Conservation (phyloP, 1,284 basidiomycete genomes). For the Phellopilus nigrolimitatus region DNA sequence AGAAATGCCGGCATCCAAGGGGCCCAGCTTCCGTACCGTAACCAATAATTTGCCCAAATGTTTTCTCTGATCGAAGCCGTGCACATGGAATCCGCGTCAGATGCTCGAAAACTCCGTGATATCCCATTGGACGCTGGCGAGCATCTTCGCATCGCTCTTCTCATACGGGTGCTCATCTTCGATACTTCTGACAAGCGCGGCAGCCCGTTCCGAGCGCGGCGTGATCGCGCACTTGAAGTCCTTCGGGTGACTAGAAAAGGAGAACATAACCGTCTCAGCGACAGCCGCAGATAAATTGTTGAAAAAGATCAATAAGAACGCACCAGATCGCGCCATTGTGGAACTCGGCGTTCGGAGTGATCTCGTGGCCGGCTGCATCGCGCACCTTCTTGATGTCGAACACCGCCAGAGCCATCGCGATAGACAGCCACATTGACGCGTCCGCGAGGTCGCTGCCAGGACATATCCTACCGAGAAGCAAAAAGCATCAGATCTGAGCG, state of each 20-base stretch:
- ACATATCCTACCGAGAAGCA: too few species aligned
- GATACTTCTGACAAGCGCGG: slow-evolving; percentile 13
- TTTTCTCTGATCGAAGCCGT: too few species aligned
- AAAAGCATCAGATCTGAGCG: too few species aligned
- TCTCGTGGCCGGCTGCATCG: slow-evolving; percentile 16
- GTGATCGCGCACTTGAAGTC: slow-evolving; percentile 13
- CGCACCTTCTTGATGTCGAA: slow-evolving; percentile 18
- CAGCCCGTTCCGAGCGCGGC: slow-evolving; percentile 16
- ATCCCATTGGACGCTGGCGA: slow-evolving; percentile 10
- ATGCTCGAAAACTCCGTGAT: too few species aligned
- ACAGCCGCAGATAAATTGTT: too few species aligned
- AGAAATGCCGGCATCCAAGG: too few species aligned
- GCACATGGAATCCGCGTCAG: too few species aligned
- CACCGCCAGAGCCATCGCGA: slow-evolving; percentile 20
- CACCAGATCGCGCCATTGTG: slow-evolving; percentile 13
- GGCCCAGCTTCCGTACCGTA: too few species aligned
- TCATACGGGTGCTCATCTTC: slow-evolving; percentile 11
- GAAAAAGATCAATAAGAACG: too few species aligned
- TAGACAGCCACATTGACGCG: slow-evolving; percentile 18
- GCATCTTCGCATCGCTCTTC: slow-evolving; percentile 14
- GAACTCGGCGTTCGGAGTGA: slow-evolving; percentile 1
- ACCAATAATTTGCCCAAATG: too few species aligned
- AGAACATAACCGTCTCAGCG: too few species aligned
- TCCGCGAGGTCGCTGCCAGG: slow-evolving; percentile 23
- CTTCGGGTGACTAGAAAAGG: slow-evolving; percentile 18